phyloP scores from a whole-genome alignment of 1,284 basidiomycete genomes.

The Tilletiaria anomala region DNA sequence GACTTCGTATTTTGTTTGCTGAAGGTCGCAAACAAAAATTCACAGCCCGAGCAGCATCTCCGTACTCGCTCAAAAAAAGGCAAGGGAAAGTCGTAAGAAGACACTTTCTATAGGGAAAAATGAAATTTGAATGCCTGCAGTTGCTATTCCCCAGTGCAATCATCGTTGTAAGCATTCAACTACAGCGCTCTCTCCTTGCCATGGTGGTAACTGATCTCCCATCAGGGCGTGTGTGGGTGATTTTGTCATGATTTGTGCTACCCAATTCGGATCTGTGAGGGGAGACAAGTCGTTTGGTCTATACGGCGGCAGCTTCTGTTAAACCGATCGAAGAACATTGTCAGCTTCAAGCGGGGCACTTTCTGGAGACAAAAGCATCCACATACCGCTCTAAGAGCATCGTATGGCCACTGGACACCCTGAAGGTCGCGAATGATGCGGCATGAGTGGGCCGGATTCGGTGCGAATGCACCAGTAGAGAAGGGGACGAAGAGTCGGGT shows the following conservation, averaged over 20 bases:
- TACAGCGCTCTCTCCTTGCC: no score
- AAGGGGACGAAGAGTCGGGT: constrained; percentile 83
- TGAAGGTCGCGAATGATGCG: not conserved
- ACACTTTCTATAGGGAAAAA: no score
- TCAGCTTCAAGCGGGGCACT: not conserved
- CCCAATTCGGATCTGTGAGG: constrained; percentile 74
- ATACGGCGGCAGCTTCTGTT: constrained; percentile 41
- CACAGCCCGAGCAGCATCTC: no score
- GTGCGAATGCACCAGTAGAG: constrained; percentile 5
- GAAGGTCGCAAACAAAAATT: no score
- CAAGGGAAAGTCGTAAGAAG: no score
- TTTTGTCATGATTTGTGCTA: constrained; percentile 48
- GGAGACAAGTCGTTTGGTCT: constrained; percentile 70
- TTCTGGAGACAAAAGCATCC: not conserved
- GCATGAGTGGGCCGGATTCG: not conserved
- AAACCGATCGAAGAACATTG: constrained; percentile 1
- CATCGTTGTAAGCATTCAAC: no score
- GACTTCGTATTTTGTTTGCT: no score
- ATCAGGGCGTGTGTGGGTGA: no score
- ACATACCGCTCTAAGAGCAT: constrained; percentile 59
- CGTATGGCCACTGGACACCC: constrained; percentile 46
- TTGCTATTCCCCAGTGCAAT: no score
- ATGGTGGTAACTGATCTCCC: no score
- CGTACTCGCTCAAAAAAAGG: no score
- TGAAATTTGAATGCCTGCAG: no score